phyloP scores from a whole-genome alignment of 2,329 filamentous ascomycete genomes.

The Parastagonospora avenae region DNA sequence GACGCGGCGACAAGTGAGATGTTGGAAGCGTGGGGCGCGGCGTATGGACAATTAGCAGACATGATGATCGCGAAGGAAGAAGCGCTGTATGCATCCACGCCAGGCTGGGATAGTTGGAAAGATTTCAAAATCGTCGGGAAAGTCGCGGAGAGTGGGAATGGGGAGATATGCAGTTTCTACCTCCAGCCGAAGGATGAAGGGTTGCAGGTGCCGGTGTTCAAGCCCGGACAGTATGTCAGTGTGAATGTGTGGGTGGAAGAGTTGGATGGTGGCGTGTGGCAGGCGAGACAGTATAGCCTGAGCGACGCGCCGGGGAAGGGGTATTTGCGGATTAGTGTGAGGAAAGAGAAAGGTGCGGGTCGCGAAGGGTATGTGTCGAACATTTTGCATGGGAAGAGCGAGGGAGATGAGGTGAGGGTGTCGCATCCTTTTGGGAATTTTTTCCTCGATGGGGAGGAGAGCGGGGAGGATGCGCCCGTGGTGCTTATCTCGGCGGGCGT shows the following conservation, averaged over 20 bases:
- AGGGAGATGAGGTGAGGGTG: slow-evolving; percentile 67
- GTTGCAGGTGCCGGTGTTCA: slow-evolving; percentile 64
- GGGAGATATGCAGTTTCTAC: slow-evolving; percentile 73
- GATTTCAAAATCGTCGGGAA: slow-evolving; percentile 70
- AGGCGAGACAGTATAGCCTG: slow-evolving; percentile 75
- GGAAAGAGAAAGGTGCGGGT: slow-evolving; percentile 64
- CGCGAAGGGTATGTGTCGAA: slow-evolving; percentile 72
- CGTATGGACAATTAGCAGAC: slow-evolving; percentile 74
- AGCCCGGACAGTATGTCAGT: slow-evolving; percentile 75
- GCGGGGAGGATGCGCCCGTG: slow-evolving; percentile 55
- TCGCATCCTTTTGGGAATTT: slow-evolving; percentile 70
- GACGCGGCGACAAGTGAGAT: slow-evolving; percentile 68
- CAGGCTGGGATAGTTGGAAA: slow-evolving; percentile 70
- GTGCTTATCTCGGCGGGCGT: slow-evolving; percentile 72
- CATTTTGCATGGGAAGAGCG: slow-evolving; percentile 65
- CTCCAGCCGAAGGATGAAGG: slow-evolving; percentile 67
- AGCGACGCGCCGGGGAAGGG: slow-evolving; percentile 66
- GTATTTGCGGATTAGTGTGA: slow-evolving; percentile 73
- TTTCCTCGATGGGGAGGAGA: slow-evolving; percentile 59
- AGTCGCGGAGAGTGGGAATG: slow-evolving; percentile 61
- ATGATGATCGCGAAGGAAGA: slow-evolving; percentile 72
- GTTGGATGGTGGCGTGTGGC: slow-evolving; percentile 57
- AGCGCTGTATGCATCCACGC: slow-evolving; percentile 65
- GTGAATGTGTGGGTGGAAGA: slow-evolving; percentile 62
- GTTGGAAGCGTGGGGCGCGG: slow-evolving; percentile 70